Base-by-base conservation (phyloP, 2,329 filamentous ascomycete species). In the Phyllachora maydis region DNA sequence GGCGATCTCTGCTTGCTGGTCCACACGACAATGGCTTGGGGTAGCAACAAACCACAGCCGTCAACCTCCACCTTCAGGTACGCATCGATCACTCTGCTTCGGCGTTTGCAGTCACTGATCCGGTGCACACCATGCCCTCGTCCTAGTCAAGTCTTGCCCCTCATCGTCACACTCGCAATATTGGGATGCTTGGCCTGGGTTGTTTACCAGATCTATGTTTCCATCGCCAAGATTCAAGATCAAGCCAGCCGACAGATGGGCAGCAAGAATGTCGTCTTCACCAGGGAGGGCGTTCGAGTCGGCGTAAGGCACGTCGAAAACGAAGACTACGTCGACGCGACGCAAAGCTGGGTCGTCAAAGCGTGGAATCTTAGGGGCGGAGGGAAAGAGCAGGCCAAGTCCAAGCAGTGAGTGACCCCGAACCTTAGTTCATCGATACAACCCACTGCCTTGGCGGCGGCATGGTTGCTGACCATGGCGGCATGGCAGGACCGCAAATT, bases 201-300 rank as follows among this genome's bases (percentile, higher is more conserved):
- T 28, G 61, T 64, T 30, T 81, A 79, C 46, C 69, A 77, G 30
- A 59, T 82, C 42, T 82, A 75, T 47, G 46, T 74, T 26, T 68
- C 67, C 46, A 56, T 64, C 26, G 57, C 55, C 47, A 60, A 75
- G 43, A 69, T 83, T 36, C 60, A 65, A 30, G 54, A 65, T 29
- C 57, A 63, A 28, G 72, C 74, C 22, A 63, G 60, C 23, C 57
- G 72, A 46, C 66, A 66, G 39, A 75, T 82, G 64, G 67, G 71
- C 43, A 66, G 66, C 50, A 76, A 74, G 52, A 74, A 82, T 42
- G 63, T 83, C 27, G 55, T 67, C 19, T 75, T 81, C 46, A 72
- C 69, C 18, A 78, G 76, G 42, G 75, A 81, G 27, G 76, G 76
- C 26, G 49, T 77, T 30, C 63, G 65, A 29, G 72, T 83, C 21